Conservation (phyloP, 2,329 filamentous ascomycete species). For the Emergomyces pasteurianus region DNA sequence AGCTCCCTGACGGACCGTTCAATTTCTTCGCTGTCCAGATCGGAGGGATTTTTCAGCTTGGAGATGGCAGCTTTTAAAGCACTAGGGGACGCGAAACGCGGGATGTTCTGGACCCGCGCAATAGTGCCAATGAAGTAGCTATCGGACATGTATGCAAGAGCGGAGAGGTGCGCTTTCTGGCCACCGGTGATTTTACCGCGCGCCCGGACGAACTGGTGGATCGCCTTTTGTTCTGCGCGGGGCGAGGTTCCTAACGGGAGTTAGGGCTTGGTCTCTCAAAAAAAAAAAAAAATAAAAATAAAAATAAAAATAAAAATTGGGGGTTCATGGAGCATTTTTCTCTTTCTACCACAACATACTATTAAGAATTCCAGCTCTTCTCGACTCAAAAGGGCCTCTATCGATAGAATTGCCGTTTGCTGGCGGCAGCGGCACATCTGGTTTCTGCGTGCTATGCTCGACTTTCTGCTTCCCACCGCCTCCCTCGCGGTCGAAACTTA, state of each 20-base stretch:
- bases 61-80: constrained; percentile 30
- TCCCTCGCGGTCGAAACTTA: constrained; percentile 66
- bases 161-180: constrained; percentile 68
- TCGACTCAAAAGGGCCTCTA: constrained; percentile 46
- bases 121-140: constrained; percentile 89
- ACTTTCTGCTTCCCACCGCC: constrained; percentile 42
- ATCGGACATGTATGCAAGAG: constrained; percentile 87
- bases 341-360: constrained; percentile 23
- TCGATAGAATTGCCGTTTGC: constrained; percentile 20
- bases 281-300: no score
- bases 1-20: constrained; percentile 29
- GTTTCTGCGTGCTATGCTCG: constrained; percentile 53
- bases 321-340: not conserved
- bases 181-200: constrained; percentile 65
- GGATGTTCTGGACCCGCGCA: constrained; percentile 65
- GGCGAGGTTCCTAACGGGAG: constrained; percentile 23
- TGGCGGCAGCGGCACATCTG: constrained; percentile 38
- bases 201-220: constrained; percentile 42
- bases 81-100: constrained; percentile 52
- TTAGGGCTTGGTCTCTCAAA: not conserved
- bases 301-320: not conserved
- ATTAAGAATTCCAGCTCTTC: constrained; percentile 46
- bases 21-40: constrained; percentile 31
- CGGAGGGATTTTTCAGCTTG: constrained; percentile 31
- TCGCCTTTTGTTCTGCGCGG: constrained; percentile 53